Percentiles rank a stretch among this genome's conserved stretches.
Evolutionary conservation across 805 yeast genomes (phyloP).

Genomic region (Pichia exigua): DNA sequence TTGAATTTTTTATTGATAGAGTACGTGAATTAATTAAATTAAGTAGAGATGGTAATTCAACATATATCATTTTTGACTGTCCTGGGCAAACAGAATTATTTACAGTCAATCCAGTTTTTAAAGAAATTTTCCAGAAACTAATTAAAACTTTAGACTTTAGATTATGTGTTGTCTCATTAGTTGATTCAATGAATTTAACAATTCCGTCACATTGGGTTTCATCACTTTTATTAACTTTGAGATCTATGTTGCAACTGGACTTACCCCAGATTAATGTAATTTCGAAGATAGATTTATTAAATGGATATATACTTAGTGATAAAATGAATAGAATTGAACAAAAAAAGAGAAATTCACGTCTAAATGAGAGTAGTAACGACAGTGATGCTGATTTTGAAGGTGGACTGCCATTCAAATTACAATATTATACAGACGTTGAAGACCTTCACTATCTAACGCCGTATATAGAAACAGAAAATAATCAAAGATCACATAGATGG

Average conservation of each 20-base stretch:
- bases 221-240: constrained; percentile 64
- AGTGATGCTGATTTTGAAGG: constrained; percentile 37
- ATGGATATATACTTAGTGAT: constrained; percentile 36
- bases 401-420: constrained; percentile 69
- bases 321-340: constrained; percentile 15
- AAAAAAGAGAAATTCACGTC: constrained; percentile 8
- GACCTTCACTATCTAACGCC: constrained; percentile 68
- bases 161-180: constrained; percentile 74
- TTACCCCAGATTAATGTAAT: constrained; percentile 90
- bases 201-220: constrained; percentile 88
- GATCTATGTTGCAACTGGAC: constrained; percentile 90
- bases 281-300: constrained; percentile 79
- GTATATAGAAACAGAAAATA: constrained; percentile 61
- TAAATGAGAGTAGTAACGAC: constrained; percentile 20
- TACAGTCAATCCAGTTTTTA: constrained; percentile 78
- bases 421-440: constrained; percentile 88
- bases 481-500: constrained; percentile 53
- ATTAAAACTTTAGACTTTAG: constrained; percentile 62
- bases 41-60: constrained; percentile 35
- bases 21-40: constrained; percentile 45
- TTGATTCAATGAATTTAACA: constrained; percentile 76
- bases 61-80: constrained; percentile 76
- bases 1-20: constrained; percentile 51
- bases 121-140: constrained; percentile 55
- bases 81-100: constrained; percentile 96